Base-by-base conservation (phyloP, 768 basidiomycete genomes). In the Lactarius indigo region DNA sequence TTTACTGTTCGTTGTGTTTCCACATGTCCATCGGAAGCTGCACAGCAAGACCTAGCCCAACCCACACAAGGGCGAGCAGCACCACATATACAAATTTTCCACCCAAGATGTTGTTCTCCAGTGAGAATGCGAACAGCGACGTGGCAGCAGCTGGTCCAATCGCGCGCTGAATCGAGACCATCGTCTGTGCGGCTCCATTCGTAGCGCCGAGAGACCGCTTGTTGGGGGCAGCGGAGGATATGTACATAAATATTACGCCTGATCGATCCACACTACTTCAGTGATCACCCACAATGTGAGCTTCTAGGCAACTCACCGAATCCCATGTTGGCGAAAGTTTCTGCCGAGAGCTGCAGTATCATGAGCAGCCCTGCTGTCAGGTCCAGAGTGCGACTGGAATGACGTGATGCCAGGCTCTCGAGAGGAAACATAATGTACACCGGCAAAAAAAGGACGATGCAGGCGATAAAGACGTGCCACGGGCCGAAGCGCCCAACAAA, bases 191-290 rank as follows among this genome's bases (percentile, higher is more conserved):
- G 18, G 77, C 39, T 62, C 89, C 89, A 68, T 90, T 90, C 30
- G 86, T 88, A 1, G 87, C 84, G 8, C 89, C 89, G 7, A 90
- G 80, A 10, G 86, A 84, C 13, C 83, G 82, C 37, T 81, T 81
- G 63, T 87, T 88, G 1, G 90, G 89, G 0, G 89, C 79, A 6
- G 89, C 81, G 2, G 84, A 83, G 7, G 83, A 80, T 64, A 91
- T 84, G 68, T 85, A 88, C 64, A 91, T 88, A 74, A 89, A 89
- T n/a, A 90, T 75, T 56, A 86, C 84, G 30, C 87, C 89, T 89
- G 61, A 18, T 31, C 3, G 2, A 57, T n/a, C 83, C 20, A 6
- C 4, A 35, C 13, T 3, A 5, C 39, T 2, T 42, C 28, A 61
- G 17, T 18, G 62, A 35, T 12, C 13, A 1, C 20, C n/a, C 1